A percentile compares a stretch with the other conserved stretches of the same genome.
These are phyloP conservation scores for Pythium biforme DNA, from an alignment of 352 stramenopile genomes.

Conservation along the genomic window DNA sequence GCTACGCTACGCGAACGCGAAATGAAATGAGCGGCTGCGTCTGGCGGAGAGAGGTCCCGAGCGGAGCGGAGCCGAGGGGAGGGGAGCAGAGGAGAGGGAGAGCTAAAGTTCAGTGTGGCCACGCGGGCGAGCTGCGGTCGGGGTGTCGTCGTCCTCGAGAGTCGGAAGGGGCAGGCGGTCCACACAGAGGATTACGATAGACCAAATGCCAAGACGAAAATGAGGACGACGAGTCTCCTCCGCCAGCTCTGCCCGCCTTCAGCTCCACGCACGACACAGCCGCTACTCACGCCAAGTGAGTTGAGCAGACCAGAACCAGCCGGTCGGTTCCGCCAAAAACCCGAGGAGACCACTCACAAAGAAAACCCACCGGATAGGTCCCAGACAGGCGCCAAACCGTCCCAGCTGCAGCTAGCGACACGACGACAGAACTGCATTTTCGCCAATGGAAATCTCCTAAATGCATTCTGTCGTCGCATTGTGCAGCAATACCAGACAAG, in stretches of 20 bases:
- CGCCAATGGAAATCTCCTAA: conserved; percentile 5
- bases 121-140: neutral
- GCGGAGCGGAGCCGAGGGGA: neutral
- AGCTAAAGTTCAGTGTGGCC: conserved; percentile 3
- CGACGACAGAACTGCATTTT: conserved; percentile 12
- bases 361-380: conserved; percentile 1
- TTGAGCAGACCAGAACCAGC: conserved; percentile 19
- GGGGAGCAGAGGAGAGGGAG: neutral
- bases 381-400: conserved; percentile 5
- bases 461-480: conserved; percentile 12
- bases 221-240: conserved; percentile 13
- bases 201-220: conserved; percentile 8
- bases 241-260: neutral
- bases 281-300: conserved; percentile 15
- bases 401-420: conserved; percentile 8
- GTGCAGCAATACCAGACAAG: conserved; percentile 19
- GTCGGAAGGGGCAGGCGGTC: conserved; percentile 6
- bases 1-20: conserved; percentile 3
- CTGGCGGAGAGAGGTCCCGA: neutral
- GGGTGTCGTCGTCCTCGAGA: conserved; percentile 16
- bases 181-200: neutral
- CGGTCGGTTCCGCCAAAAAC: conserved; percentile 2
- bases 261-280: conserved; percentile 17
- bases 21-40: conserved; percentile 12
- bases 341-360: neutral